These are phyloP conservation scores for Penicillium odoratum DNA, from an alignment of 495 filamentous ascomycete species.

Conservation along the genomic window DNA sequence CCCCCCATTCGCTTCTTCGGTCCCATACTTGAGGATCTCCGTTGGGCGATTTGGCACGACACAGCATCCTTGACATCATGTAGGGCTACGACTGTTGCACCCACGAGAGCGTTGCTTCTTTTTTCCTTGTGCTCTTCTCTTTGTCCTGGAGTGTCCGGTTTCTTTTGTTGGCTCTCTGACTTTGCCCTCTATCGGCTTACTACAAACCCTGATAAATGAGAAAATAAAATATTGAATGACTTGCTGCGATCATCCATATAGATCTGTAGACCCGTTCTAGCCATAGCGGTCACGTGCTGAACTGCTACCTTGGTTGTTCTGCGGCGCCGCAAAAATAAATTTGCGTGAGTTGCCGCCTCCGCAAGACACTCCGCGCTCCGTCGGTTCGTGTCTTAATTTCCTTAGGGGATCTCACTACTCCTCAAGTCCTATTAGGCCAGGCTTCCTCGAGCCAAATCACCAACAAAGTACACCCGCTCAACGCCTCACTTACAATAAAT, in stretches of 20 bases:
- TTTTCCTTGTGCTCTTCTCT: slow-evolving; percentile 8
- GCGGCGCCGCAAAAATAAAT: slow-evolving; percentile 34
- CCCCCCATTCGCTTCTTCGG: slow-evolving; percentile 29
- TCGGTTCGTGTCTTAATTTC: slow-evolving; percentile 5
- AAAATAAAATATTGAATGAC: background rate
- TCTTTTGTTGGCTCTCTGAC: slow-evolving; percentile 2
- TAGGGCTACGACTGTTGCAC: slow-evolving; percentile 40
- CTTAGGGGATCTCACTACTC: slow-evolving; percentile 7
- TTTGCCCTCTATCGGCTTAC: background rate
- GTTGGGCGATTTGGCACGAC: slow-evolving; percentile 29
- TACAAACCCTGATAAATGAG: background rate
- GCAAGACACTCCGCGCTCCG: slow-evolving; percentile 32
- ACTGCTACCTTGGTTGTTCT: slow-evolving; percentile 16
- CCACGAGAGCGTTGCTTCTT: slow-evolving; percentile 37
- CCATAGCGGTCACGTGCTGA: slow-evolving; percentile 19
- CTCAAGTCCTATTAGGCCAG: background rate
- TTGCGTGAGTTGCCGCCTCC: slow-evolving; percentile 34
- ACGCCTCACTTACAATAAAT: background rate
- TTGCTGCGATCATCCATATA: background rate
- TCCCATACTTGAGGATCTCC: slow-evolving; percentile 20
- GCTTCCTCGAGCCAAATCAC: background rate
- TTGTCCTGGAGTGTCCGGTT: slow-evolving; percentile 10
- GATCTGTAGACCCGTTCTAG: background rate
- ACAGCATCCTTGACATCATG: slow-evolving; percentile 35
- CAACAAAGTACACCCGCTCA: background rate